Conservation (phyloP, 257 asterid genomes). For the Primulina eburnea region DNA sequence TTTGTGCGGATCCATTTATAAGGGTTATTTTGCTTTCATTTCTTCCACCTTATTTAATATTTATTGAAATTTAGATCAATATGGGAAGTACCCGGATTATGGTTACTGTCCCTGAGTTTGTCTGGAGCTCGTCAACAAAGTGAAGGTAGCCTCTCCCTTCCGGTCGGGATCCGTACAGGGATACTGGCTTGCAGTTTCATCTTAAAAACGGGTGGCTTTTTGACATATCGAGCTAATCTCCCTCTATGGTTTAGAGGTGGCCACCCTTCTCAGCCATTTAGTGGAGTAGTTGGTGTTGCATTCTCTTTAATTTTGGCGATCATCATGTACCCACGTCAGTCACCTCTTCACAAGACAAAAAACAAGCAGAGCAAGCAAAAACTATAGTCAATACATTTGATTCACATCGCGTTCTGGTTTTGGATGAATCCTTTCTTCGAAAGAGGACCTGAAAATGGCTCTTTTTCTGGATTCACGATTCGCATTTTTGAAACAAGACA, state of each 20-base stretch:
- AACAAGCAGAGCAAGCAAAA: constrained; percentile 36
- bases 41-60: constrained; percentile 15
- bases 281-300: constrained; percentile 78
- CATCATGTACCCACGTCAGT: constrained; percentile 53
- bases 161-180: constrained; percentile 87
- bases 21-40: neutral
- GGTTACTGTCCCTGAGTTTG: constrained; percentile 72
- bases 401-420: constrained; percentile 13
- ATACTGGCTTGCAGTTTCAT: constrained; percentile 59
- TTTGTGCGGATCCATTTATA: neutral
- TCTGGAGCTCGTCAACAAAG: constrained; percentile 75
- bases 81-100: constrained; percentile 82
- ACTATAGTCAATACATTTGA: constrained; percentile 18
- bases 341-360: constrained; percentile 23
- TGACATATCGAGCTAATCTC: constrained; percentile 42
- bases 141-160: constrained; percentile 73
- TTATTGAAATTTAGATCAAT: constrained; percentile 49
- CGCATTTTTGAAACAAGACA: neutral
- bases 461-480: neutral
- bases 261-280: constrained; percentile 73
- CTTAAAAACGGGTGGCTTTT: constrained; percentile 57
- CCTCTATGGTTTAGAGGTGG: constrained; percentile 70
- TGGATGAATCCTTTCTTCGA: neutral
- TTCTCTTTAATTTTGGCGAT: constrained; percentile 51
- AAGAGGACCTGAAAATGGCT: constrained; percentile 18